phyloP scores from a whole-genome alignment of 768 basidiomycete species.

The Mycena venus region DNA sequence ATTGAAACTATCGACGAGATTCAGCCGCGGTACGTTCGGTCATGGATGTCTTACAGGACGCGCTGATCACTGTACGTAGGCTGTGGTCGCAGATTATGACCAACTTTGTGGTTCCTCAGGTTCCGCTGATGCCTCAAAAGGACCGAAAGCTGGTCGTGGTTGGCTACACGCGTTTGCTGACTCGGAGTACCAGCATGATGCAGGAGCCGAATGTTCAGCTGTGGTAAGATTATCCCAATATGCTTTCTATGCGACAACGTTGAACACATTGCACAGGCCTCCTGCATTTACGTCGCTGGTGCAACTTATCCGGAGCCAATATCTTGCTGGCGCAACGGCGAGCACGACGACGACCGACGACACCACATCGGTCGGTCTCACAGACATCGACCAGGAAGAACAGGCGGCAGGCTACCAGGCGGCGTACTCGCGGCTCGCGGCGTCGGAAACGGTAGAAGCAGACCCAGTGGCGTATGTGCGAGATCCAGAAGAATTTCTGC shows the following conservation, averaged over 20 bases:
- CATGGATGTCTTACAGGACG: background rate
- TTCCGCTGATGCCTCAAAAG: constrained; percentile 83
- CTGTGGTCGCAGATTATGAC: constrained; percentile 86
- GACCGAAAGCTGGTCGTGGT: constrained; percentile 89
- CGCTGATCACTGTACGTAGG: constrained; percentile 38
- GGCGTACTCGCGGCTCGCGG: constrained; percentile 91
- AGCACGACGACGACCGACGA: constrained; percentile 50
- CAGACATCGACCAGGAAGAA: constrained; percentile 91
- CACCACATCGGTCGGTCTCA: constrained; percentile 63
- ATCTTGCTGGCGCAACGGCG: constrained; percentile 60
- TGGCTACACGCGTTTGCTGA: constrained; percentile 84
- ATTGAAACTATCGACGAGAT: constrained; percentile 85
- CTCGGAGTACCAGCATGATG: constrained; percentile 79
- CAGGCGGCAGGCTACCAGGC: constrained; percentile 93
- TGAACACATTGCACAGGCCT: constrained; percentile 67
- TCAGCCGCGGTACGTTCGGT: constrained; percentile 77
- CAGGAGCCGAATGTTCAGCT: constrained; percentile 69
- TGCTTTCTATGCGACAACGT: background rate
- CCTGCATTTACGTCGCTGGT: constrained; percentile 75
- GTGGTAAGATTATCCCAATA: constrained; percentile 74
- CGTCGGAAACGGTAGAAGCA: constrained; percentile 69
- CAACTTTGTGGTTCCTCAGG: constrained; percentile 85
- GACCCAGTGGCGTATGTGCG: constrained; percentile 76
- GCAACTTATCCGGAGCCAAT: constrained; percentile 85
- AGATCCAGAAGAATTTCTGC: constrained; percentile 68